A percentile compares a stretch with the other conserved stretches of the same genome.
Conservation (phyloP, 2,329 filamentous ascomycete species). For the Trichothecium roseum region DNA sequence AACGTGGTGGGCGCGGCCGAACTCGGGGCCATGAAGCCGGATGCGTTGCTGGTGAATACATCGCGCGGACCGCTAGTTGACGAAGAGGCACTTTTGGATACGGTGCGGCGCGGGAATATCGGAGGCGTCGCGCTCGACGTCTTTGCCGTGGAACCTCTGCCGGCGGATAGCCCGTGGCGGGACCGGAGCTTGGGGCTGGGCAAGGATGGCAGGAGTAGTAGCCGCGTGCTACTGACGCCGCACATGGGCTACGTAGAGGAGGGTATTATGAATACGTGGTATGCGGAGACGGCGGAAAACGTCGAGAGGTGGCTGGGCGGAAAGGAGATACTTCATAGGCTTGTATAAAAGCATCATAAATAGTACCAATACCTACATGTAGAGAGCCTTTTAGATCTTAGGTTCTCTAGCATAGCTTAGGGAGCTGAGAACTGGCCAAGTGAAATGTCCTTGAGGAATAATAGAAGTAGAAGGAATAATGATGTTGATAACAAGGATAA, state of each 20-base stretch:
- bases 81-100: slow-evolving; percentile 50
- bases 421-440: no score
- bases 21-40: slow-evolving; percentile 49
- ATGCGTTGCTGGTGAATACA: slow-evolving; percentile 59
- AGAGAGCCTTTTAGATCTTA: slow-evolving; percentile 1
- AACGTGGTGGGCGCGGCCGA: slow-evolving; percentile 49
- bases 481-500: no score
- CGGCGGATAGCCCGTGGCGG: slow-evolving; percentile 55
- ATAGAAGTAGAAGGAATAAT: no score
- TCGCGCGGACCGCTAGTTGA: slow-evolving; percentile 60
- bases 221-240: slow-evolving; percentile 53
- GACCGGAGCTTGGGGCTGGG: slow-evolving; percentile 54
- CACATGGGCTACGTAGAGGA: slow-evolving; percentile 68
- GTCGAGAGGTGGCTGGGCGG: slow-evolving; percentile 38
- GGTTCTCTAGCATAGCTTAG: no score
- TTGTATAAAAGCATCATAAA: neutral
- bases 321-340: slow-evolving; percentile 8
- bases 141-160: slow-evolving; percentile 62
- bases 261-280: slow-evolving; percentile 54
- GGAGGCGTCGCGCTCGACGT: slow-evolving; percentile 62
- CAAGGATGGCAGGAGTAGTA: slow-evolving; percentile 38
- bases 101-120: slow-evolving; percentile 48
- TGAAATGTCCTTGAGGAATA: no score
- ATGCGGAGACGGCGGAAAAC: slow-evolving; percentile 55
- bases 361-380: no score